These are phyloP conservation scores for Blastomyces emzantsi DNA, from an alignment of 2,329 filamentous ascomycete species.

Conservation along the genomic window DNA sequence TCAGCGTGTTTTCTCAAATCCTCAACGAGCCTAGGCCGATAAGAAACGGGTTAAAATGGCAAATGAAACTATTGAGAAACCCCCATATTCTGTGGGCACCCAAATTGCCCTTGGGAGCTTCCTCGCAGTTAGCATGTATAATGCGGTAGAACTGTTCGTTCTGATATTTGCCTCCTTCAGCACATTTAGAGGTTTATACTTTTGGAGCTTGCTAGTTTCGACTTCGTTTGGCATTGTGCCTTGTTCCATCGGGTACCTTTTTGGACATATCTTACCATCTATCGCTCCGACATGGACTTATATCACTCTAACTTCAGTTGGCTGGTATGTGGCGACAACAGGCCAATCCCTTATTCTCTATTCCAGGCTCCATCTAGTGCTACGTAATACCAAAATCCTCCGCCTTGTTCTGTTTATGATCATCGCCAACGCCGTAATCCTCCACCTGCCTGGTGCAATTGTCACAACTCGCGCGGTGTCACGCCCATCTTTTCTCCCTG, in stretches of 20 bases:
- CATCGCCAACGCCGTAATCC: conserved; percentile 27
- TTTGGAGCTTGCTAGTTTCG: conserved; percentile 42
- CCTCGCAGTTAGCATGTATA: conserved; percentile 42
- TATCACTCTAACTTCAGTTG: conserved; percentile 26
- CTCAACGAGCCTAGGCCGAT: background rate
- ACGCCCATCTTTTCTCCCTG: conserved; percentile 21
- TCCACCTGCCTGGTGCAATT: conserved; percentile 30
- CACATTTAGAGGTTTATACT: conserved; percentile 41
- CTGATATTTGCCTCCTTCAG: conserved; percentile 43
- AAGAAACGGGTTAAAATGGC: background rate
- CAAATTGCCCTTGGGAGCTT: conserved; percentile 40
- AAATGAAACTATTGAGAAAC: conserved; percentile 24
- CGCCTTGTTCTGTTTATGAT: conserved; percentile 31
- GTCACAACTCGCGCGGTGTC: conserved; percentile 28
- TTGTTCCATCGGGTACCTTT: conserved; percentile 40
- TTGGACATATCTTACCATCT: conserved; percentile 39
- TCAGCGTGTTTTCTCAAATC: background rate
- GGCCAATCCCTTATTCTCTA: conserved; percentile 35
- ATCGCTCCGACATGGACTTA: conserved; percentile 36
- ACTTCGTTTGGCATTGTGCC: conserved; percentile 38
- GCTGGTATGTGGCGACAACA: conserved; percentile 32
- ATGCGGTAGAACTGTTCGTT: conserved; percentile 41
- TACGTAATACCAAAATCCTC: conserved; percentile 24
- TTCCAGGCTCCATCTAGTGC: conserved; percentile 33
- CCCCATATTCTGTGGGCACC: conserved; percentile 31